Evolutionary conservation across 1,284 basidiomycete genomes (phyloP).

Genomic region (Limonomyces culmigenus): DNA sequence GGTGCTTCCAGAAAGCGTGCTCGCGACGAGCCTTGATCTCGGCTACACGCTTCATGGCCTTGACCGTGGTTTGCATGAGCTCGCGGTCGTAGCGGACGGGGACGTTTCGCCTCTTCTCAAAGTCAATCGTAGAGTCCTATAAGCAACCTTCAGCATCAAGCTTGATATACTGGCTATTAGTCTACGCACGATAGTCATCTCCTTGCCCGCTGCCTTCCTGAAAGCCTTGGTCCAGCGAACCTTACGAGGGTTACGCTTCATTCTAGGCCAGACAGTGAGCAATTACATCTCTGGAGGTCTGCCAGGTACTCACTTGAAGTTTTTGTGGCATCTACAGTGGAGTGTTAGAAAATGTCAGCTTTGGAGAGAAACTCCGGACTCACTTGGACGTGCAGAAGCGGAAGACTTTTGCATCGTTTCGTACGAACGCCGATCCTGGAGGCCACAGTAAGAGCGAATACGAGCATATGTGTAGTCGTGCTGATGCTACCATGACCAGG

Average conservation of each 20-base stretch:
- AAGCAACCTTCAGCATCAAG: conserved; percentile 1
- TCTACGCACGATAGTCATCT: conserved; percentile 88
- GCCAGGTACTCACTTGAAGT: conserved; percentile 66
- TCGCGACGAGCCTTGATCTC: conserved; percentile 90
- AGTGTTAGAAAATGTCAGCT: conserved; percentile 6
- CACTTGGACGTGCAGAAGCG: conserved; percentile 95
- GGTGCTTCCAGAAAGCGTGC: conserved; percentile 93
- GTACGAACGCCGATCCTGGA: conserved; percentile 78
- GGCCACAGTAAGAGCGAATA: neutral
- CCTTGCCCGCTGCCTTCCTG: conserved; percentile 96
- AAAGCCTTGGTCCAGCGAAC: conserved; percentile 99
- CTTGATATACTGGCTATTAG: conserved; percentile 1
- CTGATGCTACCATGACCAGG: conserved; percentile 68
- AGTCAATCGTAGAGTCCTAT: conserved; percentile 96
- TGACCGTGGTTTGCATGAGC: conserved; percentile 84
- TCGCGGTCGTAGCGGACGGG: conserved; percentile 97
- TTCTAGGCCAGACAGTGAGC: conserved; percentile 30
- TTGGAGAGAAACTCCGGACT: conserved; percentile 11
- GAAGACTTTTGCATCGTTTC: conserved; percentile 94
- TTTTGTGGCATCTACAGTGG: conserved; percentile 74
- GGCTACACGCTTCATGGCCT: conserved; percentile 90
- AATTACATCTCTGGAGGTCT: conserved; percentile 1
- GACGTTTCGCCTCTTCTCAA: conserved; percentile 97
- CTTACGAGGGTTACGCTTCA: conserved; percentile 99
- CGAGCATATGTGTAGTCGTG: neutral